phyloP scores from a whole-genome alignment of 306 rosid species.

The Corylus americana region DNA sequence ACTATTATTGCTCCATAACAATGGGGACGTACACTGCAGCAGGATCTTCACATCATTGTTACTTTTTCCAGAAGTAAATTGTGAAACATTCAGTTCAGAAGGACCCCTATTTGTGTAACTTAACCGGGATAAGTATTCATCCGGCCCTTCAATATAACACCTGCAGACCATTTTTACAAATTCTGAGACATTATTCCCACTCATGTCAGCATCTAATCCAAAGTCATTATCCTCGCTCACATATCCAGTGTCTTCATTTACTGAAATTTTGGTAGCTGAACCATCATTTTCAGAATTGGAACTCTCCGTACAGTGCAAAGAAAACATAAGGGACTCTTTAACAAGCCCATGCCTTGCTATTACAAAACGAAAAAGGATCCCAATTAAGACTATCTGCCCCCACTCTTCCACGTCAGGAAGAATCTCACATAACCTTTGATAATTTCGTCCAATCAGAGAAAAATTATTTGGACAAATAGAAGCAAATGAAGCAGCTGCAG shows the following conservation, averaged over 20 bases:
- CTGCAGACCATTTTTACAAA: constrained; percentile 57
- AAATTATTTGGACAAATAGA: constrained; percentile 87
- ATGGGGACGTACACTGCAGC: constrained; percentile 85
- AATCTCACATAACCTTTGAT: constrained; percentile 74
- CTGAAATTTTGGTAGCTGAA: constrained; percentile 17
- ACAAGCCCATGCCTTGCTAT: constrained; percentile 87
- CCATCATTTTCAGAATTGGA: constrained; percentile 41
- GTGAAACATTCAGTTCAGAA: constrained; percentile 52
- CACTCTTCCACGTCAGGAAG: constrained; percentile 97
- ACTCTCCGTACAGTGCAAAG: constrained; percentile 41
- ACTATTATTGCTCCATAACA: constrained; percentile 93
- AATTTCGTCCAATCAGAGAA: constrained; percentile 68
- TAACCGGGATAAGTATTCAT: constrained; percentile 81
- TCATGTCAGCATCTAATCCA: constrained; percentile 33
- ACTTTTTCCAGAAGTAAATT: constrained; percentile 52
- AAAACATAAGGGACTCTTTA: constrained; percentile 75
- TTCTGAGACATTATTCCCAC: constrained; percentile 42
- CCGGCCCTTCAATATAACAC: constrained; percentile 91
- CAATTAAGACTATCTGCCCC: constrained; percentile 89
- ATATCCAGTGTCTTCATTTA: constrained; percentile 47
- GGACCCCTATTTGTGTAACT: constrained; percentile 48
- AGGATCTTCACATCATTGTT: constrained; percentile 79
- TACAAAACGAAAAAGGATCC: constrained; percentile 80
- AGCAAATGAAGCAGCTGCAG: constrained; percentile 94
- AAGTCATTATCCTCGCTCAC: constrained; percentile 40